Evolutionary conservation across 2,329 filamentous ascomycete species (phyloP), one percentile per base, ranked within the genome.

Genomic region (Epichloe coenophiala): DNA sequence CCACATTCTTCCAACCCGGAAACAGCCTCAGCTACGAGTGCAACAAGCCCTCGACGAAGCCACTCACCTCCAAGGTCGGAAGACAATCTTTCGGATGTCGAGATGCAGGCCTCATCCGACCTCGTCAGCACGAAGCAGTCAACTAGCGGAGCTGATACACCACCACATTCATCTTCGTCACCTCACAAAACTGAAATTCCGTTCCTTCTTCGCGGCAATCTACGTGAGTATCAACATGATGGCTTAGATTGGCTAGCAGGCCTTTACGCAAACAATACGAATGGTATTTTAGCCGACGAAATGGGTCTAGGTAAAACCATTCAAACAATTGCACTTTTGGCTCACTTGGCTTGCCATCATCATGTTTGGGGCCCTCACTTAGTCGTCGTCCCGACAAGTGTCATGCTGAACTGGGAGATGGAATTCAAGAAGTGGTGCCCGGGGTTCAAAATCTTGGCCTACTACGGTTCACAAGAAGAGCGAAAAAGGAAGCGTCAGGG

Each of bases 391-490:
- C 93, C 93, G 1, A 98, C 93, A 2, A 97, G 90, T 67, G 94
- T 98, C 46, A 96, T 98, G 77, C 80, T 98, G 56, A 98, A 98
- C 63, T 98, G 93, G 93, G 94, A 98, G 66, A 97, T 97, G 86
- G 93, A 98, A 68, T 98, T 98, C 76, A 97, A 97, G 63, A 98
- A 98, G 65, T 98, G 91, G 81, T 88, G 90, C 51, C 93, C 94
- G 3, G 91, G 93, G 0, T 98, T 98, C 74, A 97, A 96, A 64
- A 95, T 98, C 51, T 74, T 98, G 53, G 93, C 90, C 0, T 98
- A 98, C 69, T 98, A 97, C 63, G 93, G 94, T 42, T 88, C 84
- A 41, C 86, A 90, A 59, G 89, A 96, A 57, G 93, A 98, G 68
- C 84, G 93, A 44, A 90, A 88, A 64, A 77, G 84, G 57, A 97